Base-by-base conservation (phyloP, 1,139 yeast species). In the Yamadazyma triangularis region DNA sequence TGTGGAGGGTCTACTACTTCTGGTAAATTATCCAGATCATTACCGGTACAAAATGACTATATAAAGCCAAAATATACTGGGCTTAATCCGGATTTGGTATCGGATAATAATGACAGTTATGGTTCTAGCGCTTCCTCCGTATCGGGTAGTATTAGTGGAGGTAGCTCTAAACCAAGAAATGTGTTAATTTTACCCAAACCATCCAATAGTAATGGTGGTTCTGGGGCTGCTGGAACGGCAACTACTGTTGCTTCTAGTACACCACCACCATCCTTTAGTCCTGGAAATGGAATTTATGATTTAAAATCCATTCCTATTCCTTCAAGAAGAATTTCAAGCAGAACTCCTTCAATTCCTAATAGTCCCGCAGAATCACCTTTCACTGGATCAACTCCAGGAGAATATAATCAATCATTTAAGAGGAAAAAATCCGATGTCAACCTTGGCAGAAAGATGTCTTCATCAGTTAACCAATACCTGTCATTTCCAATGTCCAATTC, bases 121-220 rank as follows among this genome's bases (percentile, higher is more conserved):
- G 30, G 27, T 21, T 36, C 26, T 24, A 26, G 21, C n/a, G 26
- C 19, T 25, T 24, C 33, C n/a, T 30, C 44, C 10, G 35, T 33
- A 28, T 34, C 38, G 8, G 31, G 30, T 13, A 29, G 33, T 3
- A 34, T 19, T 12, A 25, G 31, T 19, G 30, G 27, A 28, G 30
- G 30, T 4, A n/a, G n/a, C n/a, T 30, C 39, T 8, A 25, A 69
- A 33, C 58, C 53, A 33, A 65, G 64, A 41, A 66, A 67, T 38
- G 59, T 67, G n/a, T 50, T 64, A 31, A 68, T 67, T 25, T 47
- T 66, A 24, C 73, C 73, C 6, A 67, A 66, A 47, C 73, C 73
- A 1, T 12, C 32, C 13, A 24, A 30, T 24, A 24, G 25, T 2
- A 19, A 33, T 31, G 25, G 42, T 29, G 29, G 37, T 2, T 14